A percentile compares a stretch with the other conserved stretches of the same genome.
Conservation (phyloP, 1,284 basidiomycete species). For the Cryptococcus sp. region DNA sequence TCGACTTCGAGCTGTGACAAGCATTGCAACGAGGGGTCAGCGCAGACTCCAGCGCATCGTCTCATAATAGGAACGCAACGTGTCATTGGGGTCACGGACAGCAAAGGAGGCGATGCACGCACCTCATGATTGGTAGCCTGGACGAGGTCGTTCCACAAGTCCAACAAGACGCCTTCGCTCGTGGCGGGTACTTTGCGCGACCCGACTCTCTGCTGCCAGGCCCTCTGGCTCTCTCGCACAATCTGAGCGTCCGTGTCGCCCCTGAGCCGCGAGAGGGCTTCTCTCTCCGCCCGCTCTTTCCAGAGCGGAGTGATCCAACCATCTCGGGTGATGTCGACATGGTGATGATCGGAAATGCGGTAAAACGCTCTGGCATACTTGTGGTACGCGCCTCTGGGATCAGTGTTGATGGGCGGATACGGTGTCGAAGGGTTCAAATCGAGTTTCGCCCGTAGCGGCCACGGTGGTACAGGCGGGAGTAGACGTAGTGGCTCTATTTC, state of each 20-base stretch:
- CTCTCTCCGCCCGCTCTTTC: conserved; percentile 33
- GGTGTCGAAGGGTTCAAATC: conserved; percentile 28
- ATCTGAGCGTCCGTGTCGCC: conserved; percentile 29
- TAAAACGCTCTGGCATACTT: conserved; percentile 33
- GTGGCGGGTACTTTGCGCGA: conserved; percentile 25
- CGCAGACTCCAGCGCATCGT: not conserved
- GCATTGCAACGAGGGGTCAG: not conserved
- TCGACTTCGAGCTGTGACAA: conserved; percentile 23
- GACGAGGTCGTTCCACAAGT: conserved; percentile 43
- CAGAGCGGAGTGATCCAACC: conserved; percentile 43
- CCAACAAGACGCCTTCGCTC: conserved; percentile 29
- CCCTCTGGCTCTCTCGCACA: conserved; percentile 22
- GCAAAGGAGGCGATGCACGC: conserved; percentile 6
- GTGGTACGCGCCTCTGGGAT: conserved; percentile 42
- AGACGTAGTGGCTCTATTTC: conserved; percentile 20
- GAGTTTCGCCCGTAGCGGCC: conserved; percentile 25
- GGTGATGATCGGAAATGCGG: conserved; percentile 21
- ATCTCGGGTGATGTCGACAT: conserved; percentile 40
- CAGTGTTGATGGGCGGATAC: conserved; percentile 37
- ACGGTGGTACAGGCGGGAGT: conserved; percentile 27
- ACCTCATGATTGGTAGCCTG: conserved; percentile 33
- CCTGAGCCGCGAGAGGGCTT: conserved; percentile 33
- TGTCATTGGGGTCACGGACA: not conserved
- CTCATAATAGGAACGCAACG: not conserved
- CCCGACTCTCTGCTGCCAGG: conserved; percentile 8